Conservation (phyloP, 1,139 yeast genomes). For the Eremothecium cymbalariae region DNA sequence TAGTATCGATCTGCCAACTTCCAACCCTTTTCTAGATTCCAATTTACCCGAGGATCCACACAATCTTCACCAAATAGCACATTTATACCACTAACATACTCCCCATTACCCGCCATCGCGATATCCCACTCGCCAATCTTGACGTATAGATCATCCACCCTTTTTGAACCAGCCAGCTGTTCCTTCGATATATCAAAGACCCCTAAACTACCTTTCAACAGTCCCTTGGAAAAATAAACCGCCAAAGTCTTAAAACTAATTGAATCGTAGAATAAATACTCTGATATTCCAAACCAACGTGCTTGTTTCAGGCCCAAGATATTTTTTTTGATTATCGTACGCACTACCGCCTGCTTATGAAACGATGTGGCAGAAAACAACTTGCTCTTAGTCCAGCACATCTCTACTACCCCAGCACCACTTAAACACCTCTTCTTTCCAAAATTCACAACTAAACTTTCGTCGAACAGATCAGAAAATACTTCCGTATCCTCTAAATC, state of each 20-base stretch:
- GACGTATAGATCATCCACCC: slow-evolving; percentile 8
- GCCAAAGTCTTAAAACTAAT: slow-evolving; percentile 7
- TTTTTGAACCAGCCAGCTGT: slow-evolving; percentile 1
- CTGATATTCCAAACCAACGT: slow-evolving; percentile 20
- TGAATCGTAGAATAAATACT: slow-evolving; percentile 20
- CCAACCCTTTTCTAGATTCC: slow-evolving; percentile 41
- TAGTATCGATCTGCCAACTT: slow-evolving; percentile 11
- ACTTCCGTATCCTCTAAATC: too few species aligned
- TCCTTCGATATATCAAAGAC: slow-evolving; percentile 3
- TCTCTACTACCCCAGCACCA: slow-evolving; percentile 12
- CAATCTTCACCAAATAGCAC: slow-evolving; percentile 66
- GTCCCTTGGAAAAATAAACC: background rate
- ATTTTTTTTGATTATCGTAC: slow-evolving; percentile 17
- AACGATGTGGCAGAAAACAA: background rate
- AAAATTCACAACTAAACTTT: slow-evolving; percentile 13
- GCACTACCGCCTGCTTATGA: slow-evolving; percentile 1
- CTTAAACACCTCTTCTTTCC: slow-evolving; percentile 20
- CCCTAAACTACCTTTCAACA: background rate
- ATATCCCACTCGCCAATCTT: slow-evolving; percentile 3
- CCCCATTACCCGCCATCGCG: background rate
- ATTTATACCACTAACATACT: slow-evolving; percentile 37
- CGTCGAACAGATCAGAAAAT: background rate
- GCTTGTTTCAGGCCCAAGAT: slow-evolving; percentile 16
- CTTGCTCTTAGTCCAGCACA: slow-evolving; percentile 11
- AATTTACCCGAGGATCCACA: slow-evolving; percentile 67